Conservation (phyloP, 2,329 filamentous ascomycete species). For the Fusarium sp. region DNA sequence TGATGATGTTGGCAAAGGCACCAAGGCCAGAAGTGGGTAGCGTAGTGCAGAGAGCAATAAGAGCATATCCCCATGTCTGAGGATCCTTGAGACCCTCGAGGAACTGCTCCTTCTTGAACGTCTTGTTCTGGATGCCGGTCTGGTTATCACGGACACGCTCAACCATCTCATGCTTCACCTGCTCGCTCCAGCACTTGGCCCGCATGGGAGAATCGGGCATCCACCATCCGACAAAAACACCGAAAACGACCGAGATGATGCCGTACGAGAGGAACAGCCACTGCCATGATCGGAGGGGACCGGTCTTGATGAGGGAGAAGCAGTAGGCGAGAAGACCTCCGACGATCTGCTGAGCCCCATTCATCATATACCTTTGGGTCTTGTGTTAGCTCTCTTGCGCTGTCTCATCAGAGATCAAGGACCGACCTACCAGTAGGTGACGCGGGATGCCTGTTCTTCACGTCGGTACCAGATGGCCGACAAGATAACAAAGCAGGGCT, state of each 20-base stretch:
- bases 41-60: constrained; percentile 75
- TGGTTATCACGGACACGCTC: constrained; percentile 69
- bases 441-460: constrained; percentile 71
- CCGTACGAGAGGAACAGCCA: constrained; percentile 74
- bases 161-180: constrained; percentile 70
- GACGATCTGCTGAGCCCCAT: constrained; percentile 76
- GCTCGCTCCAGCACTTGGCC: constrained; percentile 72
- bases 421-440: constrained; percentile 74
- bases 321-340: constrained; percentile 76
- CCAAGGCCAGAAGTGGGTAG: constrained; percentile 77
- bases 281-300: constrained; percentile 71
- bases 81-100: constrained; percentile 68
- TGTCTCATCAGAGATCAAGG: too few species aligned
- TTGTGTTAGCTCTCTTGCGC: too few species aligned
- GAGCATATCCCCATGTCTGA: constrained; percentile 70
- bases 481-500: constrained; percentile 73
- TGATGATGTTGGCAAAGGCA: constrained; percentile 78
- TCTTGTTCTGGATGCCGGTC: constrained; percentile 67
- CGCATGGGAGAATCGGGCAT: constrained; percentile 77
- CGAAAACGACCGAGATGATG: constrained; percentile 69
- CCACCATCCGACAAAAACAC: constrained; percentile 69
- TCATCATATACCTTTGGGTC: constrained; percentile 68
- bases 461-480: constrained; percentile 76
- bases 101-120: constrained; percentile 58
- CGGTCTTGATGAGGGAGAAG: constrained; percentile 60